phyloP scores from a whole-genome alignment of 441 rosid genomes.

The Jatropha multifida region DNA sequence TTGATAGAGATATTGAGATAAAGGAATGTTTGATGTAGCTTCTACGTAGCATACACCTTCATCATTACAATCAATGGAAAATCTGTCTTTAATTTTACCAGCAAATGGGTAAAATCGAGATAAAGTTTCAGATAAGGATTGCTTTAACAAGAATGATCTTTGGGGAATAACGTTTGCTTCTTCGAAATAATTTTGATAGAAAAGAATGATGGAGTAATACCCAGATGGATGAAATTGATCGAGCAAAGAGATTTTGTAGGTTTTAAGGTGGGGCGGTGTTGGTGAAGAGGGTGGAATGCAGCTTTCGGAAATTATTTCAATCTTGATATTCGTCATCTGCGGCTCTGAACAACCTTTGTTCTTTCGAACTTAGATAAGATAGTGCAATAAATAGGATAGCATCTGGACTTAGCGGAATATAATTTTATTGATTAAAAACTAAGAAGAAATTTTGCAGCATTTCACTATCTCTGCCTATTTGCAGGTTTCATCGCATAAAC shows the following conservation, averaged over 20 bases:
- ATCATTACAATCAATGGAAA: too few relatives aligned
- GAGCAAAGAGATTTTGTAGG: slow-evolving; percentile 16
- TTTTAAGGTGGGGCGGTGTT: slow-evolving; percentile 13
- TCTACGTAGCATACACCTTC: too few relatives aligned
- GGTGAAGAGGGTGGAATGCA: slow-evolving; percentile 22
- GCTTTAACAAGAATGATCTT: slow-evolving; percentile 9
- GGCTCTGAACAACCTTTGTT: not conserved
- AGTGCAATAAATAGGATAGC: too few relatives aligned
- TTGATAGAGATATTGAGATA: not conserved
- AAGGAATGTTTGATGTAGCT: too few relatives aligned
- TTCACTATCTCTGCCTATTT: too few relatives aligned
- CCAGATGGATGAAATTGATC: slow-evolving; percentile 26
- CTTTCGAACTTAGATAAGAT: too few relatives aligned
- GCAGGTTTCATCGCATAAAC: too few relatives aligned
- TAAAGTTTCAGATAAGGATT: slow-evolving; percentile 16
- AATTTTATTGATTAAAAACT: too few relatives aligned
- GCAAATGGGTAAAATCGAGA: too few relatives aligned
- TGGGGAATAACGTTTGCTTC: not conserved
- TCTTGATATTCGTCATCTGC: slow-evolving; percentile 3
- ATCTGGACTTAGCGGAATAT: too few relatives aligned
- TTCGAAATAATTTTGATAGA: not conserved
- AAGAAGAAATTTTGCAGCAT: too few relatives aligned
- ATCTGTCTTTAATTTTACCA: too few relatives aligned
- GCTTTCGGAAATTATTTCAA: slow-evolving; percentile 20
- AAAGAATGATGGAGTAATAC: slow-evolving; percentile 9